Percentiles rank a stretch among this genome's conserved stretches.
phyloP scores from a whole-genome alignment of 2,329 filamentous ascomycete species.

The Fusarium sp. region DNA sequence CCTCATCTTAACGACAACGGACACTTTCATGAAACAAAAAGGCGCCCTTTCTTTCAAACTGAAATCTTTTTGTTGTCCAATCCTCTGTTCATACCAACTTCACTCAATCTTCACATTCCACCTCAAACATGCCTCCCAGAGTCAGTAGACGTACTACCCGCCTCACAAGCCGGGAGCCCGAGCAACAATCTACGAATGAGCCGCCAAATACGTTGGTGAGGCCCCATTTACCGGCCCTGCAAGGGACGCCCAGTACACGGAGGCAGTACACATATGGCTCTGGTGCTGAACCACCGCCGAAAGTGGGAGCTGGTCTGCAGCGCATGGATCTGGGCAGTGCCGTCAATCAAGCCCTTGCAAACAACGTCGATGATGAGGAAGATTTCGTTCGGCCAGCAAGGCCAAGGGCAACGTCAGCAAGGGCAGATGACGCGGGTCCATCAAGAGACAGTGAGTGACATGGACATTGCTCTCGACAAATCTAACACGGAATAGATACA shows the following conservation, averaged over 20 bases:
- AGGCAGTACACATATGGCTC: constrained; percentile 54
- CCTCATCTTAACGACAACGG: constrained; percentile 7
- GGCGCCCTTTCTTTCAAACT: constrained; percentile 1
- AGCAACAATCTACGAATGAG: constrained; percentile 15
- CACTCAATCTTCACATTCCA: not conserved
- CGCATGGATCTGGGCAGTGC: constrained; percentile 45
- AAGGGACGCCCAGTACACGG: constrained; percentile 50
- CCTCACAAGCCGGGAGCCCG: constrained; percentile 35
- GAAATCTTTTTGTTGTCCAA: constrained; percentile 1
- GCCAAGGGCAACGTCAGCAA: constrained; percentile 2
- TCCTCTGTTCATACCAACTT: not conserved
- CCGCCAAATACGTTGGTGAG: constrained; percentile 19
- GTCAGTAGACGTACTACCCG: constrained; percentile 32
- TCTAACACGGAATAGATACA: constrained; percentile 18
- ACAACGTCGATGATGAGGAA: constrained; percentile 29
- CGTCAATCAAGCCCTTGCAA: constrained; percentile 43
- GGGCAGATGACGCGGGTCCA: constrained; percentile 37
- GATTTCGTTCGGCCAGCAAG: constrained; percentile 28
- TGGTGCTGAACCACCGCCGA: constrained; percentile 48
- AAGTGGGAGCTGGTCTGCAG: constrained; percentile 36
- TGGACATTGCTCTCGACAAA: not conserved
- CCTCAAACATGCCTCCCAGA: constrained; percentile 40
- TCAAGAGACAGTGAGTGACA: constrained; percentile 28
- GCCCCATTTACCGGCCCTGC: constrained; percentile 38
- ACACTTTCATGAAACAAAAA: constrained; percentile 38